These are phyloP conservation scores for Sphagnum tenellum DNA, from an alignment of 225 moss, liverwort and hornwort genomes.

Conservation along the genomic window DNA sequence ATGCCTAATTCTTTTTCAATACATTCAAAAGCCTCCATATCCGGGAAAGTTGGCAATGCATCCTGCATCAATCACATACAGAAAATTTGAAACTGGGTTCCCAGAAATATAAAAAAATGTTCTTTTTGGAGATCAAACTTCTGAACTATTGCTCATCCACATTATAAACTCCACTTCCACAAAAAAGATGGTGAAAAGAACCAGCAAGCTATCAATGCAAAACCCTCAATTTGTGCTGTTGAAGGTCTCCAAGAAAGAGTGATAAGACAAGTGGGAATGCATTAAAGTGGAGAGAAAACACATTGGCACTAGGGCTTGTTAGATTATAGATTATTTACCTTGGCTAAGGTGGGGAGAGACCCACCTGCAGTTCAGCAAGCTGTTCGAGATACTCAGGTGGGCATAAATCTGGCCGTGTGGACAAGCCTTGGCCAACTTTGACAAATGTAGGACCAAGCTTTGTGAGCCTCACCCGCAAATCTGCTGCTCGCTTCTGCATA, in stretches of 20 bases:
- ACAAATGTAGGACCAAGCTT: slow-evolving; percentile 91
- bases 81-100: too few species aligned
- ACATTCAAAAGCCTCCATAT: slow-evolving; percentile 62
- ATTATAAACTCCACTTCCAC: too few species aligned
- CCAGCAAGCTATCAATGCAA: too few species aligned
- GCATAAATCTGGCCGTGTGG: slow-evolving; percentile 92
- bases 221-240: too few species aligned
- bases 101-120: background rate
- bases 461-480: slow-evolving; percentile 65
- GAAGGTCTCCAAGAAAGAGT: too few species aligned
- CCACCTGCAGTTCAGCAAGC: slow-evolving; percentile 92
- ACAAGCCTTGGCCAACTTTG: slow-evolving; percentile 96
- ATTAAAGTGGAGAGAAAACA: too few species aligned
- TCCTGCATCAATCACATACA: slow-evolving; percentile 38
- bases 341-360: slow-evolving; percentile 2
- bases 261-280: too few species aligned
- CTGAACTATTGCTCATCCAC: too few species aligned
- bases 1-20: slow-evolving; percentile 73
- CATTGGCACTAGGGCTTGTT: too few species aligned
- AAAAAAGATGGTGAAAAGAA: too few species aligned
- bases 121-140: background rate
- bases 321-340: background rate
- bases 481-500: slow-evolving; percentile 72
- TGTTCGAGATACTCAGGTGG: slow-evolving; percentile 90
- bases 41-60: slow-evolving; percentile 92